Percentiles rank a stretch among this genome's conserved stretches.
Evolutionary conservation across 2,329 filamentous ascomycete species (phyloP).

Genomic region (Aspergillus phoenicis): DNA sequence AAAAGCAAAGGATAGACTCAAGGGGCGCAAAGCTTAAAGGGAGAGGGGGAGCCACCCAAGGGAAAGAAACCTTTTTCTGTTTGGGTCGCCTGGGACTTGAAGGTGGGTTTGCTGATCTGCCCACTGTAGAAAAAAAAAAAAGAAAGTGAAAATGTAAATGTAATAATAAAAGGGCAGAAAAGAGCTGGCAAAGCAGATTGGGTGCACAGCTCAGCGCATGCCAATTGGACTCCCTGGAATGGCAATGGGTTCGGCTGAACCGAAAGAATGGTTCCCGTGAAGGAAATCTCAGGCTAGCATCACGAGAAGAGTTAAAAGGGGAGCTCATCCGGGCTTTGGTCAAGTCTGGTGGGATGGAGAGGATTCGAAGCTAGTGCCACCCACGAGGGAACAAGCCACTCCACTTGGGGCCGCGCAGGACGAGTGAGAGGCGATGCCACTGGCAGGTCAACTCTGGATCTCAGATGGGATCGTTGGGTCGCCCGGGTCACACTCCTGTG

Average conservation of each 20-base stretch:
- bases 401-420: background rate
- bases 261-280: constrained; percentile 6
- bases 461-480: constrained; percentile 2
- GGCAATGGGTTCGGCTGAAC: background rate
- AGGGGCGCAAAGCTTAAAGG: constrained; percentile 10
- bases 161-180: too few species aligned
- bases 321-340: background rate
- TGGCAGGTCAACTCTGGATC: constrained; percentile 12
- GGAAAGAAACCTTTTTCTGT: constrained; percentile 4
- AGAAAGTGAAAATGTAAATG: constrained; percentile 9
- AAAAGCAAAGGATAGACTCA: constrained; percentile 10
- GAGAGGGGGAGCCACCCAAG: constrained; percentile 11
- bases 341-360: background rate
- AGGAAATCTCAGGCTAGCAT: constrained; percentile 8
- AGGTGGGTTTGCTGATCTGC: background rate
- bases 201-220: constrained; percentile 8
- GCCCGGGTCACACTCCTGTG: background rate
- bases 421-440: constrained; percentile 14
- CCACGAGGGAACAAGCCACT: background rate
- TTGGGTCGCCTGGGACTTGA: background rate
- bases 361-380: background rate
- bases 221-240: constrained; percentile 18
- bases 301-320: background rate
- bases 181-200: background rate
- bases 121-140: constrained; percentile 1